These are phyloP conservation scores for Aureobasidium sp. DNA, from an alignment of 2,329 filamentous ascomycete genomes.

Conservation along the genomic window DNA sequence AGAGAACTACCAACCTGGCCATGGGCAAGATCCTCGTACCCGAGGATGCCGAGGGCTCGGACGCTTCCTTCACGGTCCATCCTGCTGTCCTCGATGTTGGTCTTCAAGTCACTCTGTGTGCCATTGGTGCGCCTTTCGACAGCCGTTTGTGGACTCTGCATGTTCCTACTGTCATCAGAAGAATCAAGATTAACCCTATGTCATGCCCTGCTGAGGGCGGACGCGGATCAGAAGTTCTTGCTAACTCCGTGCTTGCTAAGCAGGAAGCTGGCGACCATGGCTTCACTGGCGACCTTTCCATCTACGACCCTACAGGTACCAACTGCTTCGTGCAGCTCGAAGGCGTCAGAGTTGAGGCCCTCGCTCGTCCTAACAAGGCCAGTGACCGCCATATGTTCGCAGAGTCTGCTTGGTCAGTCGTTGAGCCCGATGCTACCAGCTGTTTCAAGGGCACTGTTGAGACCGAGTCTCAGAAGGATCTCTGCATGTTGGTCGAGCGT, in stretches of 20 bases:
- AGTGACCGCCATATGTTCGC: slow-evolving; percentile 6
- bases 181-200: slow-evolving; percentile 23
- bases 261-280: background rate
- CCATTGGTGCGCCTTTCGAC: slow-evolving; percentile 27
- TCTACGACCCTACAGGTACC: background rate
- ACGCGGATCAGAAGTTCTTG: slow-evolving; percentile 5
- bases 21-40: slow-evolving; percentile 7
- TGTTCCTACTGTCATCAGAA: slow-evolving; percentile 20
- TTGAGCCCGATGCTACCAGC: background rate
- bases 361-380: background rate
- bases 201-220: background rate
- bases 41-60: background rate
- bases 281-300: slow-evolving; percentile 1
- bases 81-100: slow-evolving; percentile 27
- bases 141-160: slow-evolving; percentile 22
- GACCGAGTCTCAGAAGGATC: background rate
- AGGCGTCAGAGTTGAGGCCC: slow-evolving; percentile 1
- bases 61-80: slow-evolving; percentile 28
- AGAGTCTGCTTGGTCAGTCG: background rate
- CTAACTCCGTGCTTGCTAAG: background rate
- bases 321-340: slow-evolving; percentile 4
- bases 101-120: slow-evolving; percentile 27
- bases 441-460: background rate
- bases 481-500: slow-evolving; percentile 1
- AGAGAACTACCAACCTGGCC: background rate